Evolutionary conservation across 768 basidiomycete genomes (phyloP).

Genomic region (Exidia glandulosa): DNA sequence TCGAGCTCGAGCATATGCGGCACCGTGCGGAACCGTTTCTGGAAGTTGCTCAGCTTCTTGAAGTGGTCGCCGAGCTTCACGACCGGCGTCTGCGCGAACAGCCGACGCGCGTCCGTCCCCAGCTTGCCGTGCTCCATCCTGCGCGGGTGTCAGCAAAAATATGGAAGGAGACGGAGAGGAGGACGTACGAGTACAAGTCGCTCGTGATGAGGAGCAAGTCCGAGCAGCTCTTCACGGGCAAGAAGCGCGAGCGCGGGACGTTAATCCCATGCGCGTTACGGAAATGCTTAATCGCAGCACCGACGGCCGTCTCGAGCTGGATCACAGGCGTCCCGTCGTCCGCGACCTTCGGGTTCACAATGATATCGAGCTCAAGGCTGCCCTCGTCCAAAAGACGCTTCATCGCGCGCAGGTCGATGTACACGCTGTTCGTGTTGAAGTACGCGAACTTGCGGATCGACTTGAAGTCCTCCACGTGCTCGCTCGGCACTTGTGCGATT

Average conservation of each 20-base stretch:
- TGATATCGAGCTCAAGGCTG: conserved; percentile 86
- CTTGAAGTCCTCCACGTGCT: conserved; percentile 93
- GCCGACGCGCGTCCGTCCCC: conserved; percentile 68
- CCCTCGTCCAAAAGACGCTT: conserved; percentile 84
- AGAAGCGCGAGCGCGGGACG: conserved; percentile 88
- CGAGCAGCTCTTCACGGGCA: conserved; percentile 84
- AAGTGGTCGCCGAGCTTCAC: conserved; percentile 96
- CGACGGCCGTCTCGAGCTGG: conserved; percentile 82
- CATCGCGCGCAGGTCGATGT: conserved; percentile 66
- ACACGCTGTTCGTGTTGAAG: conserved; percentile 79
- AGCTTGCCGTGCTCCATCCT: conserved; percentile 72
- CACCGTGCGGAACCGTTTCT: conserved; percentile 67
- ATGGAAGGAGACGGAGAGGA: not conserved
- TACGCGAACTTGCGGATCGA: conserved; percentile 70
- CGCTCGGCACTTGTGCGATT: conserved; percentile 88
- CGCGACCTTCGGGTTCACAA: conserved; percentile 73
- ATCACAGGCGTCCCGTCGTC: not conserved
- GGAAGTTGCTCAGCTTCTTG: conserved; percentile 62
- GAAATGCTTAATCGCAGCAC: conserved; percentile 92
- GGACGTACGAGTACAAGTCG: conserved; percentile 62
- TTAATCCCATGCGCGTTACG: conserved; percentile 87
- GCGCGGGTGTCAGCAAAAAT: not conserved
- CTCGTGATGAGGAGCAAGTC: conserved; percentile 84
- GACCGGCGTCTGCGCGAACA: conserved; percentile 82
- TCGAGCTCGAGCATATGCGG: conserved; percentile 85